Percentiles rank a stretch among this genome's conserved stretches.
phyloP scores from a whole-genome alignment of 2,329 filamentous ascomycete genomes.

The Seiridium cupressi region DNA sequence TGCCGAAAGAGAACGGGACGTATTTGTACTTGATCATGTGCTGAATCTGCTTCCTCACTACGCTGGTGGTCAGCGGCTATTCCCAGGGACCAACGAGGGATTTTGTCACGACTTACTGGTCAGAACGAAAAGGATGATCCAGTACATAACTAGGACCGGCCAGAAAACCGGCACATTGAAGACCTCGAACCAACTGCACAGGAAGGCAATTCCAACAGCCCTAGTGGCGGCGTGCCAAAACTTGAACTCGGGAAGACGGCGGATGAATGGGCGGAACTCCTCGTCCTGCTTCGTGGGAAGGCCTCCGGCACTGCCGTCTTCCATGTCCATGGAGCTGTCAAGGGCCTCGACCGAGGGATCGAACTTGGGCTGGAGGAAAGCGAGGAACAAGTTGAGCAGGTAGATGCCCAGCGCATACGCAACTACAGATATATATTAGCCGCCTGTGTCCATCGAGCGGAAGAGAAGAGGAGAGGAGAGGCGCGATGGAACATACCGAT shows the following conservation, averaged over 20 bases:
- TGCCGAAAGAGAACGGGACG: conserved; percentile 89
- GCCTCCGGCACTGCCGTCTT: conserved; percentile 79
- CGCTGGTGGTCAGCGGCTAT: neutral
- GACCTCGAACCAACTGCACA: conserved; percentile 88
- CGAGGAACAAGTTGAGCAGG: conserved; percentile 97
- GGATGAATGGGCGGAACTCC: conserved; percentile 96
- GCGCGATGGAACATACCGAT: conserved; percentile 64
- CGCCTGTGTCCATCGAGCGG: neutral
- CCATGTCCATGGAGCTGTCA: conserved; percentile 96
- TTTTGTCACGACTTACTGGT: conserved; percentile 71
- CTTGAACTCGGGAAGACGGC: conserved; percentile 96
- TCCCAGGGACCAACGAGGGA: neutral
- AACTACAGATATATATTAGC: conserved; percentile 51
- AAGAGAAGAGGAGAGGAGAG: neutral
- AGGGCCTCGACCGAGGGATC: conserved; percentile 89
- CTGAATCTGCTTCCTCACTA: conserved; percentile 98
- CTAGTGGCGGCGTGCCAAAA: conserved; percentile 98
- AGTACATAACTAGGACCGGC: conserved; percentile 97
- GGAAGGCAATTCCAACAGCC: conserved; percentile 77
- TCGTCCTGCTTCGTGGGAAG: conserved; percentile 95
- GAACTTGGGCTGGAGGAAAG: conserved; percentile 97
- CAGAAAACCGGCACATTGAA: conserved; percentile 99
- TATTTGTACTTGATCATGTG: conserved; percentile 99
- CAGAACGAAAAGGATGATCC: conserved; percentile 92
- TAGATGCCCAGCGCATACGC: conserved; percentile 98